Base-by-base conservation (phyloP, 129 eudicot genomes). In the Calendula officinalis region DNA sequence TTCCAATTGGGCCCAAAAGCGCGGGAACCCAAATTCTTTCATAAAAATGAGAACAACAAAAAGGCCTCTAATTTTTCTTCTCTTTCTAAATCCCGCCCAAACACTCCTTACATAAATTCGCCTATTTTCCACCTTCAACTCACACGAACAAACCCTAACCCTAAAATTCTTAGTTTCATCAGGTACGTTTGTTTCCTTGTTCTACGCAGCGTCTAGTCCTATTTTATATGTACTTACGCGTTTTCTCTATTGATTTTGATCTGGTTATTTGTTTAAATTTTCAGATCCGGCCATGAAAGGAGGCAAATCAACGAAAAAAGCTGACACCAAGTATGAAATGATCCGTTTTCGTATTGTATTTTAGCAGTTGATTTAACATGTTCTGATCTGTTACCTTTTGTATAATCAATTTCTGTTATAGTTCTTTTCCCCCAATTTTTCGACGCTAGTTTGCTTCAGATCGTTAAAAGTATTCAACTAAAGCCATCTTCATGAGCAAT, bases 211-310 rank as follows among this genome's bases (percentile, higher is more conserved):
- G 0, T 51, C 8, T 12, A 11, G 45, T 7, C 16, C 7, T 27
- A 1, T 7, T 62, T 6, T 32, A 6, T 40, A 16, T 6, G 2
- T 45, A n/a, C 32, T 16, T 56, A 4, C 11, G 0, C 41, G 13
- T 10, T 60, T 56, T 27, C 3, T 3, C 10, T 5, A 13, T 14
- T 12, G 54, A 41, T 66, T 51, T 8, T 34, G 42, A 13, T 53
- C 7, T 13, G 0, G 5, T 40, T 55, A 0, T 56, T 37, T 7
- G 7, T 33, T 49, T 27, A 3, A 42, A 53, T 52, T 64, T 22
- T 71, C 75, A 83, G 56, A 61, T 11, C 51, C 15, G 1, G 33
- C 45, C 13, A 86, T 86, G 95, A 83, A 80, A 67, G 86, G 89
- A 51, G 86, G 64, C 15, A 80, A 81, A 75, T 83, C 89, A 33